Base-by-base conservation (phyloP, 1,284 basidiomycete species). In the Heterobasidion parviporum region DNA sequence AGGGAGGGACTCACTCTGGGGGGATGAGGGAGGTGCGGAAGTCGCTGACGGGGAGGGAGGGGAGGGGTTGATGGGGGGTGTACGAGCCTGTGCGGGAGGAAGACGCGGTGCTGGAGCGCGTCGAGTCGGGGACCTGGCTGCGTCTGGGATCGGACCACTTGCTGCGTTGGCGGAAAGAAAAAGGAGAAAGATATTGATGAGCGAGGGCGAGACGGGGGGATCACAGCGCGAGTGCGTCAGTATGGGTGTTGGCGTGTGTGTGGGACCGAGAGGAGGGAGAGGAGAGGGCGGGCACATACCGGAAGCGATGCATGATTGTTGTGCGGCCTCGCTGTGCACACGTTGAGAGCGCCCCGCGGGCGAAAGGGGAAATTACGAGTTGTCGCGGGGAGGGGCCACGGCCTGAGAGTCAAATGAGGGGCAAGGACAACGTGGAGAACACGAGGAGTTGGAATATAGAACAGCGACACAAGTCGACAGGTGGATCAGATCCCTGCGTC, bases 1-100 rank as follows among this genome's bases (percentile, higher is more conserved):
- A 57, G 54, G 55, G 44, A 63, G 54, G 48, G 56, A 78, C 86
- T 72, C 70, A 92, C 89, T 87, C 86, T 67, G 88, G 88, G 55
- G 92, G 72, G 62, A 92, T 90, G 65, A 86, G 77, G 58, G 88
- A 89, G 32, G 89, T 89, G 61, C 89, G 82, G 73, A 92, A 92
- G 69, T 89, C 82, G 72, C 80, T 82, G 47, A 75, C 73, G 38
- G 84, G 78, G 52, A 85, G 84, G 35, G 77, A 73, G 52, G 80
- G 81, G 3, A 82, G 70, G 53, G 66, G 63, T 52, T 75, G 75
- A 59, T 64, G 61, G 56, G 52, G 35, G 33, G 33, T 36, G 32
- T 51, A 52, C 38, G 55, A 47, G 47, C 55, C 16, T 36, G 38
- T 14, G 18, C 38, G 32, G 15, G 51, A 44, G 41, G 38, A 44